Evolutionary conservation across 2,329 filamentous ascomycete genomes (phyloP), one percentile per base, ranked within the genome.

Genomic region (Cucurbitaria berberidis): DNA sequence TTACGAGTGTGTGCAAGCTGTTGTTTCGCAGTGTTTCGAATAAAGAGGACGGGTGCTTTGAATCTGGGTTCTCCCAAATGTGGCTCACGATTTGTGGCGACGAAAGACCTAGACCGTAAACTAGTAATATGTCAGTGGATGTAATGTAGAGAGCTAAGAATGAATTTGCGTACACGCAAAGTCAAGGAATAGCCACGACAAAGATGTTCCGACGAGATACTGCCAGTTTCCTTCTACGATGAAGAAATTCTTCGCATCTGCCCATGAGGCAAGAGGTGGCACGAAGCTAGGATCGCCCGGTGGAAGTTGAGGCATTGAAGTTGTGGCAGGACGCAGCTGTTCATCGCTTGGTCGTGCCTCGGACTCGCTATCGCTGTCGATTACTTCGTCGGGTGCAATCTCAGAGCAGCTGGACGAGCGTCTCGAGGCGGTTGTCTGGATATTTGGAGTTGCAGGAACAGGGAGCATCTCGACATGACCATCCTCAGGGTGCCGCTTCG

Each of bases 211-310:
- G 11, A 72, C 55, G 0, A 76, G 63, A 41, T 74, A 72, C 45
- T 68, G 66, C 69, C 73, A 75, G 54, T 75, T 76, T 8, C 70
- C 69, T 45, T 76, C 66, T 1, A 35, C 44, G 35, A 74, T 64
- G 49, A 76, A 74, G 53, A 69, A 75, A 7, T 65, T 44, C 47
- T 68, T 70, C 30, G 71, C 64, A 35, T 75, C 72, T 7, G 45
- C 30, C 60, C 63, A 64, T 1, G 70, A 73, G 15, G 69, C 69
- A 6, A 72, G 63, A 11, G 70, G 69, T 52, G 67, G 74, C 62
- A 80, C 79, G 46, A 81, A 78, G 60, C 79, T 82, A 54, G 82
- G 83, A 30, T 72, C 69, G 5, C 63, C 64, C 4, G 67, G 66
- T 18, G 62, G 55, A 34, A 67, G 45, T 15, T 64, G 51, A 9